Evolutionary conservation across 179 eudicot genomes (phyloP).

Genomic region (Corrigiola litoralis): DNA sequence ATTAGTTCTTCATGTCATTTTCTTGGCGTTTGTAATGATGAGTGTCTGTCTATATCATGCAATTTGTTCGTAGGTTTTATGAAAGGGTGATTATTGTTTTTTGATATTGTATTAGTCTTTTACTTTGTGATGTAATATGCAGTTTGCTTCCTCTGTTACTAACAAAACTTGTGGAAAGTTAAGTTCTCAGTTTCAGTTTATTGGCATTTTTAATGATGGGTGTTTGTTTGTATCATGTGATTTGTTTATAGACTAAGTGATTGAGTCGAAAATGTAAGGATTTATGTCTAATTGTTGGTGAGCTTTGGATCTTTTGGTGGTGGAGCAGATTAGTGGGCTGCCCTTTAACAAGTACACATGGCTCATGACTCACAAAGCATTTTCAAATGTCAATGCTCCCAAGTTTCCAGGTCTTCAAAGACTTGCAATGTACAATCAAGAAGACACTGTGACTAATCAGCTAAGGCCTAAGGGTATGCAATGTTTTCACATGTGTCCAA

Average conservation of each 20-base stretch:
- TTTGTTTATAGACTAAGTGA: not conserved
- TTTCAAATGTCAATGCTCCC: conserved; percentile 92
- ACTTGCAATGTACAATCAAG: conserved; percentile 93
- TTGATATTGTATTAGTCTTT: no score
- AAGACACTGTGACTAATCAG: conserved; percentile 90
- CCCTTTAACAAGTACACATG: conserved; percentile 97
- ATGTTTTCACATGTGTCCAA: not conserved
- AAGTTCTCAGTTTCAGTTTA: no score
- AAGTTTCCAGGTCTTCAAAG: conserved; percentile 70
- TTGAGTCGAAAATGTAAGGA: not conserved
- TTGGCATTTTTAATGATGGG: conserved; percentile 1
- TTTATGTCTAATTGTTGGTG: conserved; percentile 1
- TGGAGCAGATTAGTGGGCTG: conserved; percentile 63
- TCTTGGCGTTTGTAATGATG: no score
- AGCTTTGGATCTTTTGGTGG: conserved; percentile 21
- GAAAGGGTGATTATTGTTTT: no score
- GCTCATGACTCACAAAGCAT: conserved; percentile 91
- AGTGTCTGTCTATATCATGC: no score
- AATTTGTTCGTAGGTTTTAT: no score
- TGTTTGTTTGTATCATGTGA: conserved; percentile 1
- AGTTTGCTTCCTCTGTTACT: no score
- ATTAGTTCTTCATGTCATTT: not conserved
- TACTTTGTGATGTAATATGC: no score
- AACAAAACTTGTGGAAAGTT: no score
- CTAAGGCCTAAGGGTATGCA: conserved; percentile 66